A percentile compares a stretch with the other conserved stretches of the same genome.
These are phyloP conservation scores for Dissophora globulifera DNA, from an alignment of 192 early-diverging fungal species.

Conservation along the genomic window DNA sequence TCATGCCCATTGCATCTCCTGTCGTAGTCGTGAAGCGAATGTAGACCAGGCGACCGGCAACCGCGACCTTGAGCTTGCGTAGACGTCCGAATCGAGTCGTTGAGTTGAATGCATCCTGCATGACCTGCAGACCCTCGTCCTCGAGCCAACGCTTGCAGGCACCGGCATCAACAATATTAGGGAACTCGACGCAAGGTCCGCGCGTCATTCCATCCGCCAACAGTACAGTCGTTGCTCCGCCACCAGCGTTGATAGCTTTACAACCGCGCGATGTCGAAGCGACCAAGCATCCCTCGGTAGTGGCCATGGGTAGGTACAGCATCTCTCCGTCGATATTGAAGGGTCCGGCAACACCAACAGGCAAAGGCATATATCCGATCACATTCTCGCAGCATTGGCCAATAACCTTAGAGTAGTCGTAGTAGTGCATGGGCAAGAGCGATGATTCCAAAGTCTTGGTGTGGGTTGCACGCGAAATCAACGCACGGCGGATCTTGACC, in stretches of 20 bases:
- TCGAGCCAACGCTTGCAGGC: conserved; percentile 83
- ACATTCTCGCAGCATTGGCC: conserved; percentile 98
- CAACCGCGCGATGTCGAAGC: conserved; percentile 94
- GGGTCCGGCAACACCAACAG: conserved; percentile 93
- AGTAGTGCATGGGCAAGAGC: conserved; percentile 82
- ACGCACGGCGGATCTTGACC: conserved; percentile 81
- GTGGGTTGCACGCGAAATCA: conserved; percentile 75
- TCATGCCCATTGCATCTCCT: conserved; percentile 99
- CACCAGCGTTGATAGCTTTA: conserved; percentile 90
- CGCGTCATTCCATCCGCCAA: conserved; percentile 91
- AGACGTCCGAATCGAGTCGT: conserved; percentile 92
- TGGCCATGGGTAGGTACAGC: conserved; percentile 94
- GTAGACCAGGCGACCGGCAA: conserved; percentile 85
- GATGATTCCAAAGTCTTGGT: conserved; percentile 74
- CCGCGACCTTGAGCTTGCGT: conserved; percentile 79
- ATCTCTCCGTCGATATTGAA: conserved; percentile 82
- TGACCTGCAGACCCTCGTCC: conserved; percentile 62
- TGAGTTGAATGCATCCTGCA: conserved; percentile 85
- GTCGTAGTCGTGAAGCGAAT: conserved; percentile 92
- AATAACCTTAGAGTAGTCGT: conserved; percentile 89
- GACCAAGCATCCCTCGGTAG: conserved; percentile 91
- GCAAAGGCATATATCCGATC: conserved; percentile 91
- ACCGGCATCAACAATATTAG: conserved; percentile 69
- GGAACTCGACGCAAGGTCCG: conserved; percentile 92
- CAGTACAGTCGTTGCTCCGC: conserved; percentile 84